Base-by-base conservation (phyloP, 1,284 basidiomycete species). In the Malassezia caprae region DNA sequence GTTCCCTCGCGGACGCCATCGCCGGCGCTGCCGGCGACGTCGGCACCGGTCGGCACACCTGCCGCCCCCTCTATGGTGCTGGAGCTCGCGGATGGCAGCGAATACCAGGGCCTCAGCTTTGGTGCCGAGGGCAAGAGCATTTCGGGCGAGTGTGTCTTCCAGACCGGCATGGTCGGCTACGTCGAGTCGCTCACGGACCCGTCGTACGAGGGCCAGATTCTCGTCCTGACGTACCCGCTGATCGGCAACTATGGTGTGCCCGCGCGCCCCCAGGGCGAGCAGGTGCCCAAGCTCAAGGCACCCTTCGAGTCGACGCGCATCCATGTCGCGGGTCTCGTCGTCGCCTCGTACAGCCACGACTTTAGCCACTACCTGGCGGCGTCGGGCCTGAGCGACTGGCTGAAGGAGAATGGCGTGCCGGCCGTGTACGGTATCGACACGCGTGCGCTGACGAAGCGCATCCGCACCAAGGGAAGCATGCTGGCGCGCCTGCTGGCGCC, bases 241-340 rank as follows among this genome's bases (percentile, higher is more conserved):
- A 81, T 96, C 65, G 94, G 94, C 53, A 96, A 96, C 77, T 99
- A 99, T 75, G 94, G 94, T 76, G 91, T 98, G n/a, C 94, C 94
- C 51, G 81, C 81, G 61, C 84, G 90, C 39, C 75, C 77, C 41
- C 63, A 68, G 46, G 63, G 65, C 24, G 27, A 35, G 11, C 46
- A 48, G 26, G 3, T 35, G 7, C 61, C 68, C 47, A 77, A 79
- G 37, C 67, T 75, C 32, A 65, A 73, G 28, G 72, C 71, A 47
- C 69, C 68, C 64, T 98, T 96, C 76, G 94, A 98, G 79, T 96
- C 90, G 4, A 87, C 85, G 49, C 83, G 87, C 66, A 93, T 99
- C 63, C 94, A 98, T 76, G 79, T 96, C 63, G 82, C 91, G 8
- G 94, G 86, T 21, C 82, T 99, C 61, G 83, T 98, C 55, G 84